Evolutionary conservation across 192 early-diverging fungal species (phyloP), one percentile per base, ranked within the genome.

Genomic region (Chytriomyces sp.): DNA sequence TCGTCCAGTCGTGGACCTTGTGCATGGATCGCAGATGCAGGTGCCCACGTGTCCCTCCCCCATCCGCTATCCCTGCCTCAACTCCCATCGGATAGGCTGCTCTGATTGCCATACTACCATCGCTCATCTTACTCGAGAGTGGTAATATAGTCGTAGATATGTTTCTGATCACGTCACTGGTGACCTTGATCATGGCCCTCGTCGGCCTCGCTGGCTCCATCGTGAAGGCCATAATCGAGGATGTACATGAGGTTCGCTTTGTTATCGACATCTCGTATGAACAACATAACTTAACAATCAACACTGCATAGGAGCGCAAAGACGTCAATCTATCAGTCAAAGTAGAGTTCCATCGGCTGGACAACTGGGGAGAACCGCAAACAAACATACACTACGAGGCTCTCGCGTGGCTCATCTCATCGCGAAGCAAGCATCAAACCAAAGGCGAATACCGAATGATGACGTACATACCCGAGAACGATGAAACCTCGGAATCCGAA

Each of bases 111-210:
- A 67, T 71, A 32, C 77, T 80, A n/a, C 78, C 78, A 14, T 19
- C 52, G 33, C 52, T 67, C 28, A 62, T 76, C 39, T 34, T 34
- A 8, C 41, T 59, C 39, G 69, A 77, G 22, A 79, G 77, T 39
- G 79, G 79, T 4, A 75, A 69, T 39, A 70, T 72, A 25, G 77
- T 73, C 12, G 62, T 80, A 5, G 79, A 80, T 59, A 78, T 80
- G 76, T 80, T 80, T 68, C 52, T 75, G 31, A 74, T 67, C 39
- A 71, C 79, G 25, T 52, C 70, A 5, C 26, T 75, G 17, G 73
- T 74, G 25, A 77, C 75, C 4, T 26, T 71, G 5, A 4, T 75
- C 26, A 72, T 79, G 52, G 75, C 79, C 34, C 19, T 74, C 2
- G 10, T 78, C 25, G 57, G 33, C 10, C 10, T 72, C 22, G 19